Evolutionary conservation across 805 yeast genomes (phyloP), one percentile per base, ranked within the genome.

Genomic region (Yamadazyma philogaea): DNA sequence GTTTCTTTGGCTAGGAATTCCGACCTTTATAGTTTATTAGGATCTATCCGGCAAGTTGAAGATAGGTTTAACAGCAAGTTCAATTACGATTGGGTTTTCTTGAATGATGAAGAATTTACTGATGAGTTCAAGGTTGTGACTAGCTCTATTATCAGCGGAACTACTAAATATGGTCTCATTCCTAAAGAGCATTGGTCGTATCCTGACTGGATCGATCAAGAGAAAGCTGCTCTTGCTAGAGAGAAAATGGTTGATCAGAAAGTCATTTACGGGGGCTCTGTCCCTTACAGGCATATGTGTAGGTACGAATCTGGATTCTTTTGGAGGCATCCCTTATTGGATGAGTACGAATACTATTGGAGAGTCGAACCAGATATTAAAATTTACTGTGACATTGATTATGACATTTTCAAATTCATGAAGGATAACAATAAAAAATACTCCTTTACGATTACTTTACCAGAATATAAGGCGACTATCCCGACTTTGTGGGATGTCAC

Each of bases 1-100:
- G 89, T 87, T 14, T 75, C 91, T 0, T 70, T 87, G 16, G 93
- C 90, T 10, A 74, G 95, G 66, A 85, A 86, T 61, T 54, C 68
- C n/a, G 96, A 87, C 57, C 61, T 87, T 43, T 72, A 77, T 66
- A 73, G 74, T 19, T 64, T 87, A 40, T 65, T 79, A 34, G 75
- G 70, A 24, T 80, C 95, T 7, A 84, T 87, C 46, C 74, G 87
- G 60, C 77, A 82, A 37, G 77, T 90, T 41, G 97, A 91, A 66
- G 97, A 89, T 62, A 74, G 96, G 48, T 91, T 93, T 73, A 91
- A 91, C 70, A 60, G 68, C n/a, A 75, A 85, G 37, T 90, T 68
- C 67, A 75, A 85, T 49, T 91, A 91, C 59, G 97, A 95, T 54
- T 91, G 97, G 97, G 93, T 89, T 18, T 93, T 91, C 63, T 72